Evolutionary conservation across 2,329 filamentous ascomycete species (phyloP).

Genomic region (Juglanconis juglandina): DNA sequence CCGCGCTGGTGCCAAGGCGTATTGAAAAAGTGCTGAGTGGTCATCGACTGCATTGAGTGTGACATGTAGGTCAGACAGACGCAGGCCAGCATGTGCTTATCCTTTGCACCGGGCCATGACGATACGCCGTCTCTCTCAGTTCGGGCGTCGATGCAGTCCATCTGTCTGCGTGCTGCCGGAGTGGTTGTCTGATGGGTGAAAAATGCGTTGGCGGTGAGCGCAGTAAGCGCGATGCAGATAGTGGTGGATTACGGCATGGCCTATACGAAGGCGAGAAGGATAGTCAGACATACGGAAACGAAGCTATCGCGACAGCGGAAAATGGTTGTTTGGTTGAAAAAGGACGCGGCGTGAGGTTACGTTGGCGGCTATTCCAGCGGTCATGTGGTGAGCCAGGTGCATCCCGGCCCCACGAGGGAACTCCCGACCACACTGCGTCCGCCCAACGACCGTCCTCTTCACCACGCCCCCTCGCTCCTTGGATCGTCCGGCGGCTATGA

Average conservation of each 20-base stretch:
- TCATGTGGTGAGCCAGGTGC: neutral
- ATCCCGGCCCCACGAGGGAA: slow-evolving; percentile 13
- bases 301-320: neutral
- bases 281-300: neutral
- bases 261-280: neutral
- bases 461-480: neutral
- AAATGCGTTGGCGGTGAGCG: neutral
- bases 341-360: slow-evolving; percentile 8
- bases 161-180: neutral
- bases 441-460: neutral
- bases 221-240: neutral
- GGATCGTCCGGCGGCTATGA: slow-evolving; percentile 4
- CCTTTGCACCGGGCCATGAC: neutral
- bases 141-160: neutral
- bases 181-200: neutral
- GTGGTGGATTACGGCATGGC: neutral
- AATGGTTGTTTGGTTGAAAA: slow-evolving; percentile 1
- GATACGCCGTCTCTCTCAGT: neutral
- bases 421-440: slow-evolving; percentile 3
- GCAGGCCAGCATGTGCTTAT: neutral
- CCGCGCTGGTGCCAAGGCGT: neutral
- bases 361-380: slow-evolving; percentile 13
- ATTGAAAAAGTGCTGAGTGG: neutral
- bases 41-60: neutral
- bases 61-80: neutral